Evolutionary conservation across 345 rosid genomes (phyloP), one percentile per base, ranked within the genome.

Genomic region (Citrus reticulata): DNA sequence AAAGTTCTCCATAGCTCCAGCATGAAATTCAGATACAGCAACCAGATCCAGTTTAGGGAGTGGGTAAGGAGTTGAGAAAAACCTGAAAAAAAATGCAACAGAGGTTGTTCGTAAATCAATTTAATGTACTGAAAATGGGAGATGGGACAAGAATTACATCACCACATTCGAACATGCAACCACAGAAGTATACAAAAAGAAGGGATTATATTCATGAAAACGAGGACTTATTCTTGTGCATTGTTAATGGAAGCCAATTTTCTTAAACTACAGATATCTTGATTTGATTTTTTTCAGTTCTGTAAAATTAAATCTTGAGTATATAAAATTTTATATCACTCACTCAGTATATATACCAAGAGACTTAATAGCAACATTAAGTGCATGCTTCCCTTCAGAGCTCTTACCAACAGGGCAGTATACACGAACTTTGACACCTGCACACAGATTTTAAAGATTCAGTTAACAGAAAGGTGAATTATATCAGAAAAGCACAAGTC

Each of bases 41-140:
- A 86, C 86, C 86, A 88, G 81, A 68, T 85, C 87, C 69, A 86
- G 69, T 64, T 86, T 86, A 61, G 88, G 86, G 17, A 88, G 87
- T 70, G 73, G 58, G 13, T 84, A 85, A 32, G 88, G 84, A 82
- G 76, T 74, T 11, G 84, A 87, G 80, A 87, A 83, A 81, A 78
- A 87, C 82, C 88, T 85, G 27, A 55, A 55, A 30, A 30, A 57
- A 30, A 49, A 49, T 46, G 6, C n/a, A 27, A 22, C 5, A 19
- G 11, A 42, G 61, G 17, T 46, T 46, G 5, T 46, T 46, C 4
- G 1, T 46, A 46, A 46, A 13, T 46, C 51, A 46, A 11, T 46
- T 46, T 46, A 3, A 42, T 46, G 17, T 46, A 13, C 17, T 46
- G 51, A 46, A 46, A 46, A 46, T 46, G 51, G 5, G 51, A 46